phyloP scores from a whole-genome alignment of 2,329 filamentous ascomycete genomes.

The Intubia oerlemansii region DNA sequence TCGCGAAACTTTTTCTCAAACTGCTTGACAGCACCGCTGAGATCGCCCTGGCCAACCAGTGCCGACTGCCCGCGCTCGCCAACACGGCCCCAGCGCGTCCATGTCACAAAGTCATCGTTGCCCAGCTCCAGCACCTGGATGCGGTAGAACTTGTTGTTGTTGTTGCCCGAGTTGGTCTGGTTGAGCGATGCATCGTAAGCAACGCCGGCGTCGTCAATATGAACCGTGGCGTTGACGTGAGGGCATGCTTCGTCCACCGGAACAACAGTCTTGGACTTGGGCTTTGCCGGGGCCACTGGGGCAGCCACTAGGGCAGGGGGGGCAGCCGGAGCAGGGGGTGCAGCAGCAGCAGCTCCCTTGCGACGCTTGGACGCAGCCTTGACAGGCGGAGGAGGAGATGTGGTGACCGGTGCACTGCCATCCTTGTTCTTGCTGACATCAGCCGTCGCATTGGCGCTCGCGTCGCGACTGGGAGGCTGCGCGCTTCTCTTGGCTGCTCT shows the following conservation, averaged over 20 bases:
- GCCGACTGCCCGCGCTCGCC: slow-evolving; percentile 32
- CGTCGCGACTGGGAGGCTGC: no score
- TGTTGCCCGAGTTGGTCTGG: slow-evolving; percentile 47
- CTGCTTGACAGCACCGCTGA: slow-evolving; percentile 22
- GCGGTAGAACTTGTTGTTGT: slow-evolving; percentile 72
- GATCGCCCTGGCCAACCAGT: slow-evolving; percentile 18
- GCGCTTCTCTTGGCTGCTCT: no score
- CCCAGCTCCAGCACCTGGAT: slow-evolving; percentile 36
- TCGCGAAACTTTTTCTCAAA: slow-evolving; percentile 42
- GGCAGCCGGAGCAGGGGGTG: no score
- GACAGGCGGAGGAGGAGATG: no score
- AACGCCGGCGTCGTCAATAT: slow-evolving; percentile 40
- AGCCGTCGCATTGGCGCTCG: no score
- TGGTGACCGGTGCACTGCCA: no score
- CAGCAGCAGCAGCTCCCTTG: no score
- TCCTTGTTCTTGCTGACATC: no score
- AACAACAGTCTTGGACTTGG: slow-evolving; percentile 22
- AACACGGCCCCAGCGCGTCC: slow-evolving; percentile 69
- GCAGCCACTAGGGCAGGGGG: no score
- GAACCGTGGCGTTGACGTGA: slow-evolving; percentile 27
- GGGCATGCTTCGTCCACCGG: slow-evolving; percentile 27
- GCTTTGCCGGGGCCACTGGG: no score
- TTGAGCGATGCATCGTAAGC: slow-evolving; percentile 68
- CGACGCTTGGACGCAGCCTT: no score
- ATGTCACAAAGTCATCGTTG: slow-evolving; percentile 29